Evolutionary conservation across 352 stramenopile species (phyloP).

Genomic region (Pythium utonaiense): DNA sequence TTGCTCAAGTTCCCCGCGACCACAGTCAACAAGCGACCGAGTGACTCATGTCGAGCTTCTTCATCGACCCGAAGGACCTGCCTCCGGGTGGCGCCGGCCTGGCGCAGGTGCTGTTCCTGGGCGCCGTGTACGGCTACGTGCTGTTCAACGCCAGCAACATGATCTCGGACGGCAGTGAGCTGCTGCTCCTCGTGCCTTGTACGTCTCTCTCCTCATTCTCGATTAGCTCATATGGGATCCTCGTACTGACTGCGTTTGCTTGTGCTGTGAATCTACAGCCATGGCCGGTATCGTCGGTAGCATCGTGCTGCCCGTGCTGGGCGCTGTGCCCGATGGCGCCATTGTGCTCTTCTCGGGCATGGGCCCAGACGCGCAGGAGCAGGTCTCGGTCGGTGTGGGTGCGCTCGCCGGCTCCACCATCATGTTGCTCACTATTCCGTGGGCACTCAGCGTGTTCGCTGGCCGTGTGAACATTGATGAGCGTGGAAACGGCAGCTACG

Average conservation of each 20-base stretch:
- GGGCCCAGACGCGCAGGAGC: conserved; percentile 92
- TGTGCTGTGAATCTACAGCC: conserved; percentile 20
- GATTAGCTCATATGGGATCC: not conserved
- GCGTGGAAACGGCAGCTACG: conserved; percentile 82
- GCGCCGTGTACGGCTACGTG: conserved; percentile 95
- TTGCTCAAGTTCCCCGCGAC: conserved; percentile 23
- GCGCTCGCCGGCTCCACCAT: conserved; percentile 98
- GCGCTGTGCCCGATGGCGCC: conserved; percentile 95
- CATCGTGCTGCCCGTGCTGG: conserved; percentile 95
- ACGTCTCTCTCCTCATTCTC: conserved; percentile 3
- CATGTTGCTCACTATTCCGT: conserved; percentile 99
- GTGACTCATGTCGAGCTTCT: conserved; percentile 33
- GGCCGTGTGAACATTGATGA: conserved; percentile 94
- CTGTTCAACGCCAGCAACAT: conserved; percentile 96
- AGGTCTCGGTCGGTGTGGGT: conserved; percentile 96
- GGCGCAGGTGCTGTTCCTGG: conserved; percentile 92
- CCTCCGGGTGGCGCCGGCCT: conserved; percentile 75
- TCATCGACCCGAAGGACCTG: conserved; percentile 88
- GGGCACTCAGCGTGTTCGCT: conserved; percentile 90
- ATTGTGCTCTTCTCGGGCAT: conserved; percentile 98
- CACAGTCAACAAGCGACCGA: not conserved
- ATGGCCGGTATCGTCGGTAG: conserved; percentile 95
- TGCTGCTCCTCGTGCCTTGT: conserved; percentile 95
- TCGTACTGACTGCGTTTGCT: not conserved
- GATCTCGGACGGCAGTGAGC: conserved; percentile 97